Percentiles rank a stretch among this genome's conserved stretches.
phyloP scores from a whole-genome alignment of 2,329 filamentous ascomycete species.

The Colletotrichum sp. region DNA sequence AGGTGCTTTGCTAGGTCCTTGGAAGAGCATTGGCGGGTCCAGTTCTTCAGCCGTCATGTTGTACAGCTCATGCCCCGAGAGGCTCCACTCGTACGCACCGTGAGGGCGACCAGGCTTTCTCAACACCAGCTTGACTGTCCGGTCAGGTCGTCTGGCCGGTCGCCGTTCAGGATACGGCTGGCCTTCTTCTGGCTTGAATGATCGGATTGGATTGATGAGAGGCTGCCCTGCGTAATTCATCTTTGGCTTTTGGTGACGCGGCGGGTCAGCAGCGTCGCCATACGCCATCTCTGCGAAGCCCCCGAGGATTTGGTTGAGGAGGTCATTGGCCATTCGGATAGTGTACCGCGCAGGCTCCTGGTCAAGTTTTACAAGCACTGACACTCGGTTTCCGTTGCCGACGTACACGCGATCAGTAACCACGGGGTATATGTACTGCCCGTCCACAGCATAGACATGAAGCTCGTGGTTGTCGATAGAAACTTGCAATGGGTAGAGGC shows the following conservation, averaged over 20 bases:
- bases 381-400: slow-evolving; percentile 42
- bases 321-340: slow-evolving; percentile 28
- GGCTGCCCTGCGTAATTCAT: background rate
- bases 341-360: slow-evolving; percentile 39
- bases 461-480: slow-evolving; percentile 48
- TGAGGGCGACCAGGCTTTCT: background rate
- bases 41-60: background rate
- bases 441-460: slow-evolving; percentile 48
- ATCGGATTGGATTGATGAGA: background rate
- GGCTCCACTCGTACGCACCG: background rate
- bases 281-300: background rate
- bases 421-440: slow-evolving; percentile 41
- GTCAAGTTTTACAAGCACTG: slow-evolving; percentile 45
- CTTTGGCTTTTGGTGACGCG: background rate
- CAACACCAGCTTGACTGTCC: background rate
- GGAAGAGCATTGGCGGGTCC: background rate
- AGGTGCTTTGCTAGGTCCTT: background rate
- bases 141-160: background rate
- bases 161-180: background rate
- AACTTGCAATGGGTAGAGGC: slow-evolving; percentile 23
- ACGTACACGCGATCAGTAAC: slow-evolving; percentile 24
- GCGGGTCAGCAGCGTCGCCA: background rate
- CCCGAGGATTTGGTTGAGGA: background rate
- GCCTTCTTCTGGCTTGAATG: background rate
- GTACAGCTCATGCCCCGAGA: background rate